These are phyloP conservation scores for Phytophthora pisi DNA, from an alignment of 352 stramenopile species.

Conservation along the genomic window DNA sequence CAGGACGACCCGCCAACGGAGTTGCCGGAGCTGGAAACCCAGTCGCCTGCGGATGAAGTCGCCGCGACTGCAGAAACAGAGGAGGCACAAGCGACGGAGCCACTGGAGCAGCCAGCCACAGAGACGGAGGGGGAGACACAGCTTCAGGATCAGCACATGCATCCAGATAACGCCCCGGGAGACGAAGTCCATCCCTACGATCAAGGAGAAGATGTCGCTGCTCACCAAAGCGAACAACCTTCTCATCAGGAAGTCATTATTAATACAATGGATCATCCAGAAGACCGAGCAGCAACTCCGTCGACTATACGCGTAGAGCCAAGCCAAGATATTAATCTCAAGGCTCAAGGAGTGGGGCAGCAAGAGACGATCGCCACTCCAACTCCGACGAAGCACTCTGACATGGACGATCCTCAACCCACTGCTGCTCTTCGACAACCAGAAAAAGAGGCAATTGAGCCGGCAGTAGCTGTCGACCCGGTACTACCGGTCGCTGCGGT, in stretches of 20 bases:
- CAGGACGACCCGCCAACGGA: neutral
- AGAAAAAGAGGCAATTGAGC: constrained; percentile 9
- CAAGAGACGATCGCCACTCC: neutral
- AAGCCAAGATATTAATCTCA: neutral
- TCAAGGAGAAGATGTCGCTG: constrained; percentile 9
- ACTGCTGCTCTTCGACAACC: constrained; percentile 19
- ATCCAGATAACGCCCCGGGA: constrained; percentile 1
- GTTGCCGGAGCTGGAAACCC: constrained; percentile 2
- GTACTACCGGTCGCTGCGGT: neutral
- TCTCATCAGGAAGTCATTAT: neutral
- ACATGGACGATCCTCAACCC: constrained; percentile 5
- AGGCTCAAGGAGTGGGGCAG: constrained; percentile 7
- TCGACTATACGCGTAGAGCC: neutral
- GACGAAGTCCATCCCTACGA: constrained; percentile 22
- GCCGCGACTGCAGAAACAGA: constrained; percentile 15
- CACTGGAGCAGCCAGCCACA: constrained; percentile 6
- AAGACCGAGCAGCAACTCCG: neutral
- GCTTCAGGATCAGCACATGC: neutral
- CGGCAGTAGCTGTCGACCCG: no score
- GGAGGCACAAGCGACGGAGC: constrained; percentile 13
- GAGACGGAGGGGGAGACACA: neutral
- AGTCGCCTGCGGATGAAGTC: constrained; percentile 5
- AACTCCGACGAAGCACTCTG: neutral
- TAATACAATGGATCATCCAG: neutral
- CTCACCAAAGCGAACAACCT: neutral